Evolutionary conservation across 2,329 filamentous ascomycete genomes (phyloP).

Genomic region (Nectriaceae sp.): DNA sequence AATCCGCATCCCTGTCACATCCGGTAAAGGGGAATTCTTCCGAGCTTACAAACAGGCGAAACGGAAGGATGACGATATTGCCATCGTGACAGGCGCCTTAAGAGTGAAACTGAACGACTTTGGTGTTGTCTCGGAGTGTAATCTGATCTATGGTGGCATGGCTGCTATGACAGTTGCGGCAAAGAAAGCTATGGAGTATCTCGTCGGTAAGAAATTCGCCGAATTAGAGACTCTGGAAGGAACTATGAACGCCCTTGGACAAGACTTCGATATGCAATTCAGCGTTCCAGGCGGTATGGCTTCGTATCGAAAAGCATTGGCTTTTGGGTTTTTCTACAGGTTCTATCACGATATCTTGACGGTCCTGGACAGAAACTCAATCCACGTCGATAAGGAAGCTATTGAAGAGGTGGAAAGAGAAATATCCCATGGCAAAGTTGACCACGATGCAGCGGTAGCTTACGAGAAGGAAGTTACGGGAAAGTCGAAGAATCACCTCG

Average conservation of each 20-base stretch:
- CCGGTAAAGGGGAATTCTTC: conserved; percentile 77
- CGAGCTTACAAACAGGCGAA: conserved; percentile 95
- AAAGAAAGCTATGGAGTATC: conserved; percentile 72
- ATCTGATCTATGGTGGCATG: conserved; percentile 93
- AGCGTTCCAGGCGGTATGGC: conserved; percentile 97
- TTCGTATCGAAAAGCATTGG: conserved; percentile 88
- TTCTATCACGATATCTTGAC: conserved; percentile 90
- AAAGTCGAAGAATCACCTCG: conserved; percentile 82
- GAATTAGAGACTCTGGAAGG: conserved; percentile 85
- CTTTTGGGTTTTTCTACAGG: conserved; percentile 92
- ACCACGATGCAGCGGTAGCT: conserved; percentile 70
- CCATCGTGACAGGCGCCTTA: conserved; percentile 89
- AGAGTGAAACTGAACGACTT: conserved; percentile 70
- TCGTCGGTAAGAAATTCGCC: conserved; percentile 77
- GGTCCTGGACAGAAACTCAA: conserved; percentile 51
- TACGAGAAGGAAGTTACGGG: conserved; percentile 85
- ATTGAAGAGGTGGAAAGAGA: conserved; percentile 82
- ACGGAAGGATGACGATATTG: conserved; percentile 96
- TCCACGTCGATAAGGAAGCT: conserved; percentile 68
- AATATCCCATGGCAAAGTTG: conserved; percentile 79
- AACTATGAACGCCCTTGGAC: conserved; percentile 83
- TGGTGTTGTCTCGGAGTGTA: conserved; percentile 71
- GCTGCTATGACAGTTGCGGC: conserved; percentile 88
- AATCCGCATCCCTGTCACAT: conserved; percentile 80
- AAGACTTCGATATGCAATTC: conserved; percentile 86